phyloP scores from a whole-genome alignment of 2,329 filamentous ascomycete species.

The Cercospora sp. region DNA sequence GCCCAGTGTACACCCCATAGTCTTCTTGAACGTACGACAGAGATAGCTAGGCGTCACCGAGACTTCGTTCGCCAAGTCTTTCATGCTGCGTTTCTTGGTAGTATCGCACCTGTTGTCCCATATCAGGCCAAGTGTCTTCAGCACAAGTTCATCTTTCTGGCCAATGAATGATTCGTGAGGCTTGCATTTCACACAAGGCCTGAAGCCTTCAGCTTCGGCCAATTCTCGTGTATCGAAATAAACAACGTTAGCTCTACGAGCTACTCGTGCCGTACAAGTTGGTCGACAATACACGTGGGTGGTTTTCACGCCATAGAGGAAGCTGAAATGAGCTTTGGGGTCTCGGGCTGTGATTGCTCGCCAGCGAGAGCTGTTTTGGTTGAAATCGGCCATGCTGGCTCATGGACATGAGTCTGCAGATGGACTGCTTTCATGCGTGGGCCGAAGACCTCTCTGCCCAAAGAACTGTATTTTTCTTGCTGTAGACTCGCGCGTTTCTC shows the following conservation, averaged over 20 bases:
- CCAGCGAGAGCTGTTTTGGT: slow-evolving; percentile 15
- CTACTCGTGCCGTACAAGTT: slow-evolving; percentile 61
- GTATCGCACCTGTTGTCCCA: background rate
- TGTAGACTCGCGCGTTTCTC: no score
- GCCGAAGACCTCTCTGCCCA: background rate
- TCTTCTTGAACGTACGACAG: slow-evolving; percentile 57
- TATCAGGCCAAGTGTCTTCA: background rate
- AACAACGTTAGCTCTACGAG: slow-evolving; percentile 56
- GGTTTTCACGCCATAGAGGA: slow-evolving; percentile 59
- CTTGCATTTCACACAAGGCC: slow-evolving; percentile 60
- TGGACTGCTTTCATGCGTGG: background rate
- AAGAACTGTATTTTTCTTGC: no score
- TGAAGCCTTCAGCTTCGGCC: slow-evolving; percentile 54
- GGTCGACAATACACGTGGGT: slow-evolving; percentile 63
- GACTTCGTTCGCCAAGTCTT: slow-evolving; percentile 52
- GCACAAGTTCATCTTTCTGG: slow-evolving; percentile 1
- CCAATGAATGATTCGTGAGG: slow-evolving; percentile 40
- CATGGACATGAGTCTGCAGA: no score
- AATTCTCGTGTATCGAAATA: slow-evolving; percentile 53
- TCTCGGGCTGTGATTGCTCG: slow-evolving; percentile 19
- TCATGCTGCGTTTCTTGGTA: background rate
- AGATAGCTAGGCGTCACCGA: slow-evolving; percentile 60
- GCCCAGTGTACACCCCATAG: slow-evolving; percentile 10
- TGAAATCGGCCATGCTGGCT: background rate
- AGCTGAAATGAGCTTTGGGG: slow-evolving; percentile 33